A percentile compares a stretch with the other conserved stretches of the same genome.
Conservation (phyloP, 2,329 filamentous ascomycete species). For the Phialemoniopsis sp. region DNA sequence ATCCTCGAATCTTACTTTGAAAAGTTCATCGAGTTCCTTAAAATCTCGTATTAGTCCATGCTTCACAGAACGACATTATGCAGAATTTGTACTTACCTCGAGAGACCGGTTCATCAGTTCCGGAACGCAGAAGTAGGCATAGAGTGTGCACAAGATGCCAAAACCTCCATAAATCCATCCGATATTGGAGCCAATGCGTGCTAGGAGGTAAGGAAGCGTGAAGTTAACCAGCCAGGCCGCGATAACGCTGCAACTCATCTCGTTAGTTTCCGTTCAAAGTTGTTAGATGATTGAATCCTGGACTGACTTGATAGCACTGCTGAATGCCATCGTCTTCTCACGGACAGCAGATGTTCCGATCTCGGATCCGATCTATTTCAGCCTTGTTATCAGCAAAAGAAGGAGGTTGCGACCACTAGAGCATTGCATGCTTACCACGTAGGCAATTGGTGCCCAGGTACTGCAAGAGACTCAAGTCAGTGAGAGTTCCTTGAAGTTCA, state of each 20-base stretch:
- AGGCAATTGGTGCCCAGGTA: constrained; percentile 1
- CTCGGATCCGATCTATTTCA: constrained; percentile 1
- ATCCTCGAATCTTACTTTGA: too few relatives aligned
- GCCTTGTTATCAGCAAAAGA: neutral
- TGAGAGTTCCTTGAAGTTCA: too few relatives aligned
- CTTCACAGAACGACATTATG: too few relatives aligned
- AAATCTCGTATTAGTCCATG: too few relatives aligned
- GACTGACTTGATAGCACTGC: constrained; percentile 3
- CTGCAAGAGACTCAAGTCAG: neutral
- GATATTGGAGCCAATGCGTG: constrained; percentile 5
- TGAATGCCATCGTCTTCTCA: constrained; percentile 4
- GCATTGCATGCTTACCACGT: too few relatives aligned
- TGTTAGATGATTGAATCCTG: too few relatives aligned
- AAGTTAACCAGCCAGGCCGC: constrained; percentile 3
- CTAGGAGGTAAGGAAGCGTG: constrained; percentile 3
- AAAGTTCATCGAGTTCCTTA: too few relatives aligned
- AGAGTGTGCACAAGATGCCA: neutral
- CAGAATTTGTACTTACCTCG: too few relatives aligned
- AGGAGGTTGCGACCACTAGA: neutral
- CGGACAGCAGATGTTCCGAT: constrained; percentile 1
- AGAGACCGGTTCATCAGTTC: constrained; percentile 5
- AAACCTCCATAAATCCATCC: constrained; percentile 5
- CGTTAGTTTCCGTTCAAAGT: neutral
- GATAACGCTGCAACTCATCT: neutral
- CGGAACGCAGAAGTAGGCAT: constrained; percentile 2